Evolutionary conservation across 2,329 filamentous ascomycete genomes (phyloP), one percentile per base, ranked within the genome.

Genomic region (Xylariales sp.): DNA sequence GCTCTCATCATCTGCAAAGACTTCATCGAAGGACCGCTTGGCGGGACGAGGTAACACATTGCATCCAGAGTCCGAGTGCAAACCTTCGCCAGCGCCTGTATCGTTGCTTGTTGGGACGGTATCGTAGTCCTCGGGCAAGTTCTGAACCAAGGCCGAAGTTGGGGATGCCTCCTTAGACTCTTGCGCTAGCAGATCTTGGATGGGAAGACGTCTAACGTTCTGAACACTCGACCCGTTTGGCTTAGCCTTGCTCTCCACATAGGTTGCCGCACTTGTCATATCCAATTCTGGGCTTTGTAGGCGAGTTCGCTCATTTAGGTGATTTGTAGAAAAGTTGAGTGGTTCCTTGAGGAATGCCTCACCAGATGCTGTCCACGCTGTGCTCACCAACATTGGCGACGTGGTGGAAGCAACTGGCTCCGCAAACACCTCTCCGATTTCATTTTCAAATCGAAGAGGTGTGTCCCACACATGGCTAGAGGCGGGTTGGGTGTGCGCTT

Each of bases 271-370:
- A 41, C 54, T 57, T 5, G 56, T 55, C 54, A 57, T 57, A 16
- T 59, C 56, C n/a, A 53, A 29, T 15, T 57, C 54, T 4, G 42
- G 46, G 24, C 42, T 49, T 13, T 44, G 42, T 11, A 27, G 29
- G 12, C 43, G 41, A 6, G 27, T 47, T 18, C 19, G 24, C 1
- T 29, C 30, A 33, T 18, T 41, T 13, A 21, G n/a, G 16, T 8
- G 34, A 29, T 23, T 44, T 29, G 32, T 46, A 41, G 20, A 16
- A 17, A 33, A 37, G 20, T 23, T 20, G 5, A 32, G 38, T 16
- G 52, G 53, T 12, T 51, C 46, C 20, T 59, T 54, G 10, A 65
- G 50, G 33, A 67, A 65, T 14, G 50, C 48, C 4, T 54, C 50
- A 11, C 60, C 61, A 11, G 60, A 57, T 4, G 29, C 34, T 17